Conservation (phyloP, 768 basidiomycete species). For the Tulasnella sp. region DNA sequence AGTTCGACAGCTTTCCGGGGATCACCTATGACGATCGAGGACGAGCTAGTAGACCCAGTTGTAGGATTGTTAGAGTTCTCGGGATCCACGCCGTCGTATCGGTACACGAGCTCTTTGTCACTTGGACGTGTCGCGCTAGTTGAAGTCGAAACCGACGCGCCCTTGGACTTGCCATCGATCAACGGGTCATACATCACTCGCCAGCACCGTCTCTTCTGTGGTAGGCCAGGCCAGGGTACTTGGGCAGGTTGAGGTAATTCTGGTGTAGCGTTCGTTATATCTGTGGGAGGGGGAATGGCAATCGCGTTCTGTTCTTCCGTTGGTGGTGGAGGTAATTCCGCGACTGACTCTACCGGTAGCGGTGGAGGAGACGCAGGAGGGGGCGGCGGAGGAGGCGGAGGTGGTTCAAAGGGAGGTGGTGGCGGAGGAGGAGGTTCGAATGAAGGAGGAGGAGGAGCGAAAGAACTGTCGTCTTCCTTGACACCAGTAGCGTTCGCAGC, state of each 20-base stretch:
- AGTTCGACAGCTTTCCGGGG: background rate
- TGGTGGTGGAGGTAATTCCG: conserved; percentile 19
- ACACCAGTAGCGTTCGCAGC: conserved; percentile 26
- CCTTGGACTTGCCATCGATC: conserved; percentile 19
- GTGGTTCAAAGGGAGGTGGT: conserved; percentile 21
- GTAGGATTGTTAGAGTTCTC: background rate
- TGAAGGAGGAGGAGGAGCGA: conserved; percentile 33
- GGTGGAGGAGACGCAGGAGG: conserved; percentile 20
- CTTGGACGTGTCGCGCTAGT: conserved; percentile 1
- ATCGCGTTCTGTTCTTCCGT: background rate
- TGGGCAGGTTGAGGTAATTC: conserved; percentile 11
- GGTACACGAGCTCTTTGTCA: conserved; percentile 19
- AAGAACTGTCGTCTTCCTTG: conserved; percentile 23
- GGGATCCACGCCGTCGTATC: conserved; percentile 19
- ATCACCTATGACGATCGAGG: conserved; percentile 8
- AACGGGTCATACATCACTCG: conserved; percentile 20
- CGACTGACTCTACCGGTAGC: conserved; percentile 20
- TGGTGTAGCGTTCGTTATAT: background rate
- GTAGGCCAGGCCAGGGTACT: conserved; percentile 12
- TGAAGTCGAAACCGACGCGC: conserved; percentile 4
- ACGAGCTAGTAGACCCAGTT: conserved; percentile 21
- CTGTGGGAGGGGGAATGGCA: background rate
- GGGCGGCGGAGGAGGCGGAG: conserved; percentile 19
- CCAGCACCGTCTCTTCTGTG: conserved; percentile 18
- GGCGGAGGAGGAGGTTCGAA: conserved; percentile 15